A percentile compares a stretch with the other conserved stretches of the same genome.
phyloP scores from a whole-genome alignment of 306 rosid species.

The Inga leiocalycina region DNA sequence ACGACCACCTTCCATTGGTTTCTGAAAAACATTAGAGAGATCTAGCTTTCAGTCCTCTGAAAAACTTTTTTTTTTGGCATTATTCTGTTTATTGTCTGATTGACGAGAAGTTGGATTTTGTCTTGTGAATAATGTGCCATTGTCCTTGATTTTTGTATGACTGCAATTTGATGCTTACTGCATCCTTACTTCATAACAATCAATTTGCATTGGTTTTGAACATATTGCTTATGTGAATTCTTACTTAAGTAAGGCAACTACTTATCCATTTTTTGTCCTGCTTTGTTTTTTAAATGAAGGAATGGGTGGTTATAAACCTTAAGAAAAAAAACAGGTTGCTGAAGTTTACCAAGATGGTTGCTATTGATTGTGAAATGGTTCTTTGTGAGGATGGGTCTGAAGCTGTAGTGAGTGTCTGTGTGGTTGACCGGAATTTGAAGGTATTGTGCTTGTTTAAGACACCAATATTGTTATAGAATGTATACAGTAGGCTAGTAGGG shows the following conservation, averaged over 20 bases:
- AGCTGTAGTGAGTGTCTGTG: slow-evolving; percentile 79
- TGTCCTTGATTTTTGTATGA: slow-evolving; percentile 11
- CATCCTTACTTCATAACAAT: slow-evolving; percentile 5
- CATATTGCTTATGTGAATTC: neutral
- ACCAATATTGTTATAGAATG: neutral
- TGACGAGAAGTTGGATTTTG: neutral
- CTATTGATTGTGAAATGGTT: slow-evolving; percentile 98
- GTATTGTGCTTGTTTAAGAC: slow-evolving; percentile 39
- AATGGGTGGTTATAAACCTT: slow-evolving; percentile 67
- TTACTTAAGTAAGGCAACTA: slow-evolving; percentile 5
- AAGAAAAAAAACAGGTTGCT: slow-evolving; percentile 48
- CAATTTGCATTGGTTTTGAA: slow-evolving; percentile 2
- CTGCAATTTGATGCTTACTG: slow-evolving; percentile 1
- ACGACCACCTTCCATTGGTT: neutral
- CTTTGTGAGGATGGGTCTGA: slow-evolving; percentile 87
- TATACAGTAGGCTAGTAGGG: too few species aligned
- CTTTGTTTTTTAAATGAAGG: slow-evolving; percentile 55
- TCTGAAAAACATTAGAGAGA: neutral
- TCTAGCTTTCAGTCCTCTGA: neutral
- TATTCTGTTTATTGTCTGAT: neutral
- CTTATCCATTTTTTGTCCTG: slow-evolving; percentile 19
- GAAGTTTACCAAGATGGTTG: slow-evolving; percentile 61
- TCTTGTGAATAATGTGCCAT: neutral
- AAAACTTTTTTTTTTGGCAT: too few species aligned
- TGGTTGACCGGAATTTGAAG: slow-evolving; percentile 75